Evolutionary conservation across 164 flowering plant species (phyloP).

Genomic region (Tinospora cordifolia): DNA sequence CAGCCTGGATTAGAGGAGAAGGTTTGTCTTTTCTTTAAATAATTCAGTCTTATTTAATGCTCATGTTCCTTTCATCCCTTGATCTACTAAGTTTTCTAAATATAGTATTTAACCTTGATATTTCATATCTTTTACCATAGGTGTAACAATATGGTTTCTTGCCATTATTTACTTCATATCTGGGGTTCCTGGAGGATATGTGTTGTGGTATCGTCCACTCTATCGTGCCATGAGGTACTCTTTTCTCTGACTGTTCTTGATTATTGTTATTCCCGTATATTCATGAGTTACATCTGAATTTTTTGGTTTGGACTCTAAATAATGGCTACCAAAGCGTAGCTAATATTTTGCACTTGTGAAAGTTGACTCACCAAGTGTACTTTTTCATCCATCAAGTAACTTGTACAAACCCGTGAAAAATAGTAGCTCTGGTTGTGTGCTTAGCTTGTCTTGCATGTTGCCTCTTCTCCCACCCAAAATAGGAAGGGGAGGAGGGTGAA

Average conservation of each 20-base stretch:
- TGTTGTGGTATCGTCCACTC: constrained; percentile 96
- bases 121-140: constrained; percentile 28
- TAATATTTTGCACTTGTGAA: not conserved
- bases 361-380: not conserved
- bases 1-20: constrained; percentile 88
- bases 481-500: no score
- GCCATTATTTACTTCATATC: constrained; percentile 84
- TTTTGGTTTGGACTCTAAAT: not conserved
- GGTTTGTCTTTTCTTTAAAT: constrained; percentile 38
- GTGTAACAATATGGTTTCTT: constrained; percentile 83
- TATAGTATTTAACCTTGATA: constrained; percentile 4
- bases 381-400: not conserved
- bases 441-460: not conserved
- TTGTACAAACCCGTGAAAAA: not conserved
- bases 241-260: not conserved
- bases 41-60: not conserved
- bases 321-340: not conserved
- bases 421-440: not conserved
- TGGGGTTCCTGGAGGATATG: constrained; percentile 90
- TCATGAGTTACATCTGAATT: not conserved
- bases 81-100: not conserved
- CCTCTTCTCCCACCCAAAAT: no score
- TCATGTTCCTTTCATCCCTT: not conserved
- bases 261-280: not conserved
- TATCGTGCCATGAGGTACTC: constrained; percentile 91